A percentile compares a stretch with the other conserved stretches of the same genome.
These are phyloP conservation scores for Rusavskia elegans DNA, from an alignment of 495 filamentous ascomycete genomes.

Conservation along the genomic window DNA sequence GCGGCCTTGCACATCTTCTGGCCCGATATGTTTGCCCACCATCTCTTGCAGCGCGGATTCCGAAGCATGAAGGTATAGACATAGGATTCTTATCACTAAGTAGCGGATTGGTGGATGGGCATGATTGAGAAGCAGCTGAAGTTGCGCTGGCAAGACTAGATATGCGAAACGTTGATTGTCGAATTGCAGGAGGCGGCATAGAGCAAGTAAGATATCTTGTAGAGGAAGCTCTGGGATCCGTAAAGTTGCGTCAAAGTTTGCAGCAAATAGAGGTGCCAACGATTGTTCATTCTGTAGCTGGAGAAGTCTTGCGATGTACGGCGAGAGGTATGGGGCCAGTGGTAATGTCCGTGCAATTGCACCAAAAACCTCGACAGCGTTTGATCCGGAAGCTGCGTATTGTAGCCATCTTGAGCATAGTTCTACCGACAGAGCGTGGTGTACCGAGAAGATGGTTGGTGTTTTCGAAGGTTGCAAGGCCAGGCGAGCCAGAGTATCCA, in stretches of 20 bases:
- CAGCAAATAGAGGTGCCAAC: constrained; percentile 18
- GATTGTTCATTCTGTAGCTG: neutral
- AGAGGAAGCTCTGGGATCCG: constrained; percentile 22
- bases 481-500: constrained; percentile 49
- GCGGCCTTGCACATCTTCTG: constrained; percentile 42
- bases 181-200: constrained; percentile 63
- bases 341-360: constrained; percentile 69
- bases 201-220: constrained; percentile 40
- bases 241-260: constrained; percentile 22
- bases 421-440: constrained; percentile 60
- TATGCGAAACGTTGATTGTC: constrained; percentile 48
- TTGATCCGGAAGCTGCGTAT: constrained; percentile 16
- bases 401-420: constrained; percentile 60
- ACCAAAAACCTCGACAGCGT: constrained; percentile 37
- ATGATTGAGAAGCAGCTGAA: constrained; percentile 54
- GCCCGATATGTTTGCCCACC: constrained; percentile 43
- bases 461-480: constrained; percentile 51
- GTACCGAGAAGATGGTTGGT: constrained; percentile 49
- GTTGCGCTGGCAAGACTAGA: constrained; percentile 43
- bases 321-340: constrained; percentile 52
- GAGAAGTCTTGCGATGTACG: constrained; percentile 20
- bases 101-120: constrained; percentile 47
- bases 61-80: constrained; percentile 61
- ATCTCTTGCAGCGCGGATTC: constrained; percentile 62
- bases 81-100: constrained; percentile 65